Base-by-base conservation (phyloP, 345 rosid genomes). In the Moringa oleifera region DNA sequence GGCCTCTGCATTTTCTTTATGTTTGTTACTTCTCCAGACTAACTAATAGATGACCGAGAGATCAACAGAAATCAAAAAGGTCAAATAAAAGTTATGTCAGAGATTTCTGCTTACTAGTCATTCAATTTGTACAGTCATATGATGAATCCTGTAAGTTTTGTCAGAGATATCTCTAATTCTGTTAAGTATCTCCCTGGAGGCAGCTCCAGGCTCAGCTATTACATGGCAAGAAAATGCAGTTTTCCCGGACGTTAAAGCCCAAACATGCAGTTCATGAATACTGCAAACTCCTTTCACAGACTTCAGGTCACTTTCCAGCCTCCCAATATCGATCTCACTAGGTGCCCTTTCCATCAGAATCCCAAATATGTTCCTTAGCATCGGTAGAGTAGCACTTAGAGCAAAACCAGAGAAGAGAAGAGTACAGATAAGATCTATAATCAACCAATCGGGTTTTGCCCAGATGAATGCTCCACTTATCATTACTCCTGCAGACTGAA, bases 401-500 rank as follows among this genome's bases (percentile, higher is more conserved):
- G 84, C 90, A 57, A 89, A 71, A 9, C 55, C 73, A 23, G 90
- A 86, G 74, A 87, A 89, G 23, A 84, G 24, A 47, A 89, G 72
- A 46, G 97, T 87, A 68, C 87, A 83, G 37, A 83, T 65, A 52
- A 87, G 82, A 79, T 93, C 98, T 23, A 83, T 82, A 20, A 84
- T 52, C 55, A 79, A 66, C 88, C 95, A 93, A 23, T 64, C 60
- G 0, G 93, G 91, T 52, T 77, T 81, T 20, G 51, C 66, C 97
- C 93, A 87, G 60, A 87, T 83, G 63, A 87, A 51, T 1, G 77
- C 83, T 68, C 90, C 91, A 23, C 94, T 86, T 4, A 85, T 78
- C 95, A 93, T 85, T 63, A 85, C 96, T 19, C 98, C 96, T 3
- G 73, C 66, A 0, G 95, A 81, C 55, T 87, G 98, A 66, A 92